Base-by-base conservation (phyloP, 768 basidiomycete genomes). In the Lactarius indigo region DNA sequence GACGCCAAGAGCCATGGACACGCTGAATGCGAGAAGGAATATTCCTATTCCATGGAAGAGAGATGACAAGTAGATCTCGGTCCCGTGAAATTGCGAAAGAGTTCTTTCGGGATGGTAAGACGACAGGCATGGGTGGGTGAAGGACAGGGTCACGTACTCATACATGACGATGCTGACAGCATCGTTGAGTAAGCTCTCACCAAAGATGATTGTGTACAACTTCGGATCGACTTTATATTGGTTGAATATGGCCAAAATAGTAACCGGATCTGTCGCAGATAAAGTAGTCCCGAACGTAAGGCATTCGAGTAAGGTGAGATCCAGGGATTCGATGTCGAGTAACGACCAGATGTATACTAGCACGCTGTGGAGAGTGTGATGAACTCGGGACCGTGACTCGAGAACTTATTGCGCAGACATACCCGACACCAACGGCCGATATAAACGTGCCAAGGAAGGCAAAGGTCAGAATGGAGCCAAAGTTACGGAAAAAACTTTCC, bases 121-220 rank as follows among this genome's bases (percentile, higher is more conserved):
- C 17, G 61, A 54, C 23, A 6, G 6, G 37, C 5, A 35, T 28
- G n/a, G 26, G n/a, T 10, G 13, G 23, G 12, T 52, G 50, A 61
- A 18, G 56, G 42, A 55, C 57, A 20, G n/a, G 9, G 33, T 1
- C 66, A 90, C 96, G 83, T 76, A 98, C 96, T 99, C 97, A 78
- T 98, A 99, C 92, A 99, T 95, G 77, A 99, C 97, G 81, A 99
- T 99, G 83, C 93, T 94, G 74, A 99, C 97, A 23, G 97, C 97
- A 81, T 99, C 97, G 78, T 99, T 99, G 66, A 99, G 79, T 65
- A 99, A 83, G 78, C 90, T 92, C 78, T 99, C 97, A 30, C 97
- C 97, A 73, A 99, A 99, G 70, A 99, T 99, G 77, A 99, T 85
- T 55, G 89, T 91, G 79, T 98, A 99, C 10, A 99, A 33, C 20